A percentile compares a stretch with the other conserved stretches of the same genome.
Conservation (phyloP, 495 filamentous ascomycete genomes). For the Evansstolkia leycettana region DNA sequence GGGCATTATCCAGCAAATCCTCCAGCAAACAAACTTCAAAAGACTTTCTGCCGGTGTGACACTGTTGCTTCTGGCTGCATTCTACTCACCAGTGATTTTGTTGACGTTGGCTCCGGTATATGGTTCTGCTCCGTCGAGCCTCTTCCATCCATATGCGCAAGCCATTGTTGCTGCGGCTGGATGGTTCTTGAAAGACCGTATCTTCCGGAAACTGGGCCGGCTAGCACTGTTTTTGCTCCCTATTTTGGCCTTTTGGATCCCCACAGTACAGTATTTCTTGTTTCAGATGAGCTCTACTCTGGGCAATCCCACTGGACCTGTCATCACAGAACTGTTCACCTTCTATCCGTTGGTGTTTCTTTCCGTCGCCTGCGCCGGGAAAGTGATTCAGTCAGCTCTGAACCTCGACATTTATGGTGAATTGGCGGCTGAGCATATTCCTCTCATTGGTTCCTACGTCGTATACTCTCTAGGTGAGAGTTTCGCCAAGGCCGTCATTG, state of each 20-base stretch:
- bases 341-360: conserved; percentile 63
- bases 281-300: conserved; percentile 49
- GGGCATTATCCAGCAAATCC: conserved; percentile 9
- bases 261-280: conserved; percentile 55
- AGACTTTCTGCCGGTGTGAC: conserved; percentile 21
- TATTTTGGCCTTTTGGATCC: conserved; percentile 60
- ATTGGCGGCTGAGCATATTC: conserved; percentile 41
- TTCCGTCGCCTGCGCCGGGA: conserved; percentile 51
- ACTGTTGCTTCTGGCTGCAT: conserved; percentile 55
- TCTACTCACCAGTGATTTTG: conserved; percentile 63
- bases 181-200: conserved; percentile 44
- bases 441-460: conserved; percentile 48
- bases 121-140: conserved; percentile 60
- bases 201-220: conserved; percentile 26
- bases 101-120: conserved; percentile 74
- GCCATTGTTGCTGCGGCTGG: conserved; percentile 48
- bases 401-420: conserved; percentile 45
- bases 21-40: conserved; percentile 17
- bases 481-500: conserved; percentile 34
- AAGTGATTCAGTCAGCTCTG: conserved; percentile 42
- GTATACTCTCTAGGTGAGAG: conserved; percentile 50
- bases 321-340: conserved; percentile 59
- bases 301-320: conserved; percentile 57
- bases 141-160: conserved; percentile 57
- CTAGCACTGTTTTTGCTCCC: conserved; percentile 41